Percentiles rank a stretch among this genome's conserved stretches.
These are phyloP conservation scores for Boletellus ananas DNA, from an alignment of 768 basidiomycete genomes.

Conservation along the genomic window DNA sequence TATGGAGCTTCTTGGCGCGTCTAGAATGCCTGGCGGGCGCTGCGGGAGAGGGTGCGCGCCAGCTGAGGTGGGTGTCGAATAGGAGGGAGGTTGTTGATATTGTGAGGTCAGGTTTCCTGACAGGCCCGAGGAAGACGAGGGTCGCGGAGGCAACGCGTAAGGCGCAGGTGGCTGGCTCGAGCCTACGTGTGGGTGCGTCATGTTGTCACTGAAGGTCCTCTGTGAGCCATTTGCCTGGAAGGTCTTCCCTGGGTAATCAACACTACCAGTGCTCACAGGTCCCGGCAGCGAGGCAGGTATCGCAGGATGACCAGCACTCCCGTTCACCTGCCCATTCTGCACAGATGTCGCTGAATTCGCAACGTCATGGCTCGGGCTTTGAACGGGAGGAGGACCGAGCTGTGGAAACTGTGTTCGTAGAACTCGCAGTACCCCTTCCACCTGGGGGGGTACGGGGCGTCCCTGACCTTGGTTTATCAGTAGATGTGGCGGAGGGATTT, in stretches of 20 bases:
- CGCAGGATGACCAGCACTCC: neutral
- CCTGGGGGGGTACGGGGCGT: neutral
- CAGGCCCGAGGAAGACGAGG: neutral
- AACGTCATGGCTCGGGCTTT: neutral
- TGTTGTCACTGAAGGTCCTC: conserved; percentile 1
- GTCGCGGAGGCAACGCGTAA: neutral
- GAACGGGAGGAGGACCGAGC: neutral
- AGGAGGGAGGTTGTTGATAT: neutral
- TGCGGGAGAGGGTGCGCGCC: conserved; percentile 14
- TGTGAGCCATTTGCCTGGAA: conserved; percentile 9
- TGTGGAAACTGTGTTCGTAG: conserved; percentile 18
- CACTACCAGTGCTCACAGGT: neutral
- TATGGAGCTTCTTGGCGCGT: conserved; percentile 3
- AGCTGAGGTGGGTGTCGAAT: neutral
- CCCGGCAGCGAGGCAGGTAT: neutral
- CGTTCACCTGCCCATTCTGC: neutral
- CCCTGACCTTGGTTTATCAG: conserved; percentile 4
- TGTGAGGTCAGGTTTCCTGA: conserved; percentile 4
- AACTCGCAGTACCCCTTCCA: conserved; percentile 15
- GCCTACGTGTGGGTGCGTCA: neutral
- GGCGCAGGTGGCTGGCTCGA: conserved; percentile 2
- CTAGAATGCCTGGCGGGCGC: conserved; percentile 6
- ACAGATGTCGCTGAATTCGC: neutral
- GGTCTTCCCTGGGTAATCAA: neutral
- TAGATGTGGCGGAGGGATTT: neutral